Conservation (phyloP, 2,329 filamentous ascomycete genomes). For the Colletotrichum gigasporum region DNA sequence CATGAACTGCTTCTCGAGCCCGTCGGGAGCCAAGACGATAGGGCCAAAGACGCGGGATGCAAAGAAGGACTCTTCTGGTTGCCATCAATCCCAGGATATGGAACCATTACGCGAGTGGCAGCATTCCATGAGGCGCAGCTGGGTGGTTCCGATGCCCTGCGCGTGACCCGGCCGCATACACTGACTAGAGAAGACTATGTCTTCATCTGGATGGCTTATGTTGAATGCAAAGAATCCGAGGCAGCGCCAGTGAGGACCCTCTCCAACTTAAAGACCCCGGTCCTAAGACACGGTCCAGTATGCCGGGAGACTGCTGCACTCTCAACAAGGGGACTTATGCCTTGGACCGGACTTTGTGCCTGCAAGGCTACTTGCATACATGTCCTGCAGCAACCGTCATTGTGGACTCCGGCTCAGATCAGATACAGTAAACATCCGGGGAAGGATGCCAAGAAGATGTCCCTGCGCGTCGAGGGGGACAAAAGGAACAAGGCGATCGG, state of each 20-base stretch:
- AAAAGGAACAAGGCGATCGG: conserved; percentile 2
- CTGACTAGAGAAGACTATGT: no score
- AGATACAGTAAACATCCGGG: conserved; percentile 27
- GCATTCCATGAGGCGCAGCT: background rate
- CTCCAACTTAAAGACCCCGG: background rate
- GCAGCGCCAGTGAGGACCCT: no score
- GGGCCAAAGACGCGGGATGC: background rate
- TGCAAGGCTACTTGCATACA: conserved; percentile 23
- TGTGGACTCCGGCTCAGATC: conserved; percentile 9
- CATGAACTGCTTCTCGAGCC: background rate
- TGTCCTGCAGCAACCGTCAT: background rate
- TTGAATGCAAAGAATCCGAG: no score
- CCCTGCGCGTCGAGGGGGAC: conserved; percentile 13
- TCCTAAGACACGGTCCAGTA: no score
- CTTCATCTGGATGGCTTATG: no score
- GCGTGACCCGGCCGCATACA: no score
- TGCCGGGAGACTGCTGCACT: no score
- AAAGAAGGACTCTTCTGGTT: background rate
- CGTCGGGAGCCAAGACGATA: background rate
- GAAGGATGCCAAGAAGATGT: conserved; percentile 14
- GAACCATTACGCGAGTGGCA: background rate
- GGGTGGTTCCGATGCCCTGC: background rate
- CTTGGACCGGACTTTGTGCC: background rate
- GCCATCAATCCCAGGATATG: background rate
- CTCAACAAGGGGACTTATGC: background rate